phyloP scores from a whole-genome alignment of 129 eudicot species.

The Arctium minus region DNA sequence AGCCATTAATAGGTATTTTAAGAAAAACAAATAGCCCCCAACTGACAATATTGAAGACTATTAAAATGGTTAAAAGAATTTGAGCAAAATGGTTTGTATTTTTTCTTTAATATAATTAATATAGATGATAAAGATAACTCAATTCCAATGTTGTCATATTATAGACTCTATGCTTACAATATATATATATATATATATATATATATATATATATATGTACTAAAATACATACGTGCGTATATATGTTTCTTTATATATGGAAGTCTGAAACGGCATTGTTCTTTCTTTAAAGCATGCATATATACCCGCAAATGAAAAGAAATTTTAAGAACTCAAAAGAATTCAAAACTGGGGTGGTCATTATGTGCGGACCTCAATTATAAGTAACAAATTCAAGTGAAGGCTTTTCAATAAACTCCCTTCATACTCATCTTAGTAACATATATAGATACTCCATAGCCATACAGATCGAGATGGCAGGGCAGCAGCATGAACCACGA shows the following conservation, averaged over 20 bases:
- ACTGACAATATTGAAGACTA: no score
- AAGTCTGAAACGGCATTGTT: conserved; percentile 14
- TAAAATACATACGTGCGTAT: neutral
- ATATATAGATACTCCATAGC: neutral
- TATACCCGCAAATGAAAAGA: neutral
- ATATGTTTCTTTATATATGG: neutral
- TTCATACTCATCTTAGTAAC: neutral
- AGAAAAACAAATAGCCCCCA: no score
- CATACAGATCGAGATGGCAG: conserved; percentile 25
- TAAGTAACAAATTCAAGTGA: neutral
- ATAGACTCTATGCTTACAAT: no score
- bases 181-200: no score
- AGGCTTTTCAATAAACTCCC: neutral
- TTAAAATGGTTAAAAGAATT: no score
- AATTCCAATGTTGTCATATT: no score
- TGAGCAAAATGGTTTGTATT: no score
- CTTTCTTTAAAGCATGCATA: conserved; percentile 9
- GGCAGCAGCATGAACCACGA: conserved; percentile 38
- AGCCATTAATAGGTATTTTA: no score
- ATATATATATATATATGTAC: no score
- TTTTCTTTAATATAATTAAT: no score
- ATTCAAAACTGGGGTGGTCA: neutral
- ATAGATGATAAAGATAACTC: no score
- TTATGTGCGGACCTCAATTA: neutral
- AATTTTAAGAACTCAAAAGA: neutral